These are phyloP conservation scores for Jatropha podagrica DNA, from an alignment of 441 rosid genomes.

Conservation along the genomic window DNA sequence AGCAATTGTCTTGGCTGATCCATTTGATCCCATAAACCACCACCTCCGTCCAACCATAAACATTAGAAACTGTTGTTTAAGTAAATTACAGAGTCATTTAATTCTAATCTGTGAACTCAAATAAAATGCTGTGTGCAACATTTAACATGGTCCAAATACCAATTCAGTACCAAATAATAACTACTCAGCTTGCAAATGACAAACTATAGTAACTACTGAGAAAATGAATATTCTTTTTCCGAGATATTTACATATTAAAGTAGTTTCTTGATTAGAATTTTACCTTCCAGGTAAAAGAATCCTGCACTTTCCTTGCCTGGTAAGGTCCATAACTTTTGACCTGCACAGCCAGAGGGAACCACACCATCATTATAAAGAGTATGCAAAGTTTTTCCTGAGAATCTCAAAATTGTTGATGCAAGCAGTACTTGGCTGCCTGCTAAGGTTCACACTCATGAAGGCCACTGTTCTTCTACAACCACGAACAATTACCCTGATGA, in stretches of 20 bases:
- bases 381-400: constrained; percentile 81
- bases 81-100: neutral
- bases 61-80: neutral
- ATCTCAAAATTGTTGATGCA: constrained; percentile 69
- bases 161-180: neutral
- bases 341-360: constrained; percentile 84
- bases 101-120: neutral
- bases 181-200: neutral
- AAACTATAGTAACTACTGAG: neutral
- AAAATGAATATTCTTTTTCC: neutral
- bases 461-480: constrained; percentile 77
- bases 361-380: constrained; percentile 67
- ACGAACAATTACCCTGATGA: constrained; percentile 62
- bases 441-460: constrained; percentile 81
- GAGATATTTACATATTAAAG: neutral
- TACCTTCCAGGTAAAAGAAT: constrained; percentile 91
- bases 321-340: constrained; percentile 85
- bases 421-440: constrained; percentile 78
- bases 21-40: neutral
- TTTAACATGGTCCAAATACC: neutral
- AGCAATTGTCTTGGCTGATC: neutral
- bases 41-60: neutral
- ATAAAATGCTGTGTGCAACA: neutral
- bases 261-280: neutral
- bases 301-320: constrained; percentile 55